Conservation (phyloP, 2,329 filamentous ascomycete genomes). For the Pezizomycotina sp. region DNA sequence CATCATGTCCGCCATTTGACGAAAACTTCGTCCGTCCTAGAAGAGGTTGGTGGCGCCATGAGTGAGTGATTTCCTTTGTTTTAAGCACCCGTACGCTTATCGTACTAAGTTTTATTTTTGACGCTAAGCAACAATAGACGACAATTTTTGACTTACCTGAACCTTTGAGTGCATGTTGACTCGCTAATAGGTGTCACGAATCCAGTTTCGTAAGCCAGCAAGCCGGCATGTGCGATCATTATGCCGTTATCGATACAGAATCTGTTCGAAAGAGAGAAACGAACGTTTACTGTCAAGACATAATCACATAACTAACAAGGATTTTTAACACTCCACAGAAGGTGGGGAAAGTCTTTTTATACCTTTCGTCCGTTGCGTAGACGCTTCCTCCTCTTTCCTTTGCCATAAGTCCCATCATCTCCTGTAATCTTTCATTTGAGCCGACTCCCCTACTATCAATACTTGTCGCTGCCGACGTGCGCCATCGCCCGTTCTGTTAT, state of each 20-base stretch:
- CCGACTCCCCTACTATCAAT: constrained; percentile 91
- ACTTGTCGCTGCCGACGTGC: constrained; percentile 84
- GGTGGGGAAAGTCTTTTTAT: neutral
- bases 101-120: neutral
- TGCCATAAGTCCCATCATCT: constrained; percentile 98
- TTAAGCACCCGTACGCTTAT: constrained; percentile 1
- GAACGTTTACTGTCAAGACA: neutral
- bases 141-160: constrained; percentile 30
- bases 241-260: constrained; percentile 99
- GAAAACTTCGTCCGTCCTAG: constrained; percentile 61
- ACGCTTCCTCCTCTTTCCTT: constrained; percentile 73
- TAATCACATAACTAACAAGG: neutral
- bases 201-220: constrained; percentile 69
- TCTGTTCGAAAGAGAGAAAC: constrained; percentile 2
- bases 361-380: constrained; percentile 81
- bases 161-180: constrained; percentile 69
- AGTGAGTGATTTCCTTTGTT: neutral
- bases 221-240: constrained; percentile 94
- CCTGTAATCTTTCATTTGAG: constrained; percentile 81
- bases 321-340: neutral
- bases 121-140: too few species aligned
- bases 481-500: constrained; percentile 98
- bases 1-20: constrained; percentile 56
- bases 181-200: constrained; percentile 62
- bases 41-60: neutral